Conservation (phyloP, 371 early-diverging fungal species). For the Mortierella sp. region DNA sequence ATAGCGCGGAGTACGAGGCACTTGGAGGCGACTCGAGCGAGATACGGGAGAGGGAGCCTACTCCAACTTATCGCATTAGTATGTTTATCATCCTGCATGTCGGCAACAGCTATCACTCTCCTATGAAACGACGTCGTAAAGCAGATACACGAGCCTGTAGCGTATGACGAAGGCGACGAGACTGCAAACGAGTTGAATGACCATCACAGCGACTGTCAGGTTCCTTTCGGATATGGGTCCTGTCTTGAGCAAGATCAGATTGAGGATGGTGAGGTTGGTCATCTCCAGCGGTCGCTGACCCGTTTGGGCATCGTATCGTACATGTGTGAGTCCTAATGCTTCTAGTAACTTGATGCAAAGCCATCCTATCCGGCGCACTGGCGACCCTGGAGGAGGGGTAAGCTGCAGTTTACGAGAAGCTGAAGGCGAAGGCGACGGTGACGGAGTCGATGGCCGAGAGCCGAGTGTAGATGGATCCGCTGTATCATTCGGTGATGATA, state of each 20-base stretch:
- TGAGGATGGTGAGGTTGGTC: slow-evolving; percentile 93
- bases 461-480: slow-evolving; percentile 48
- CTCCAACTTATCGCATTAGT: not conserved
- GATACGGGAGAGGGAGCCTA: too few relatives aligned
- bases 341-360: slow-evolving; percentile 55
- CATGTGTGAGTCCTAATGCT: slow-evolving; percentile 57
- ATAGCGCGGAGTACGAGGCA: too few relatives aligned
- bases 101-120: not conserved
- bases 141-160: slow-evolving; percentile 77
- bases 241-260: slow-evolving; percentile 80
- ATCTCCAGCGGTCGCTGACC: slow-evolving; percentile 62
- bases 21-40: too few relatives aligned
- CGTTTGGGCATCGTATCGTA: slow-evolving; percentile 75
- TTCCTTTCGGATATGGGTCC: slow-evolving; percentile 82
- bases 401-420: slow-evolving; percentile 4
- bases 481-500: slow-evolving; percentile 55
- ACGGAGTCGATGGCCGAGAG: not conserved
- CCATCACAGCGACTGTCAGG: slow-evolving; percentile 67
- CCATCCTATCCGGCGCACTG: slow-evolving; percentile 45
- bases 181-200: slow-evolving; percentile 72
- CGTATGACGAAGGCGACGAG: slow-evolving; percentile 81
- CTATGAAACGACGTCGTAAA: slow-evolving; percentile 62
- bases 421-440: slow-evolving; percentile 4
- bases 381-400: not conserved
- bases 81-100: slow-evolving; percentile 2